Conservation (phyloP, 2,329 filamentous ascomycete species). For the Nectriaceae sp. region DNA sequence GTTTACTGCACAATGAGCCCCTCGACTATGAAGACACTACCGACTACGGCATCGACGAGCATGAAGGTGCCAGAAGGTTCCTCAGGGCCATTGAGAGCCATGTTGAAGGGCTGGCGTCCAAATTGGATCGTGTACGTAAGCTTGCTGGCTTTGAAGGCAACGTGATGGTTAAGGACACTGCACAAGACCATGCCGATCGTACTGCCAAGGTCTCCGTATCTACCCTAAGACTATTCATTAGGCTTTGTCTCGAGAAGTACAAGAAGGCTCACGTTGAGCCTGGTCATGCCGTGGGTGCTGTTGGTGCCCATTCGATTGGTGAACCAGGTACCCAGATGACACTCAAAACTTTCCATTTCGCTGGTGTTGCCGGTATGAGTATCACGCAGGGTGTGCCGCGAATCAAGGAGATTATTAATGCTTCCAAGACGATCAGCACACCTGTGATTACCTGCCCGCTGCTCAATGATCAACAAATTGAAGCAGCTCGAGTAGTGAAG, state of each 20-base stretch:
- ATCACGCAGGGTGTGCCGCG: constrained; percentile 98
- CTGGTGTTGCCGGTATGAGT: constrained; percentile 98
- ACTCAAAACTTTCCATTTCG: constrained; percentile 99
- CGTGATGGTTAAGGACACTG: constrained; percentile 19
- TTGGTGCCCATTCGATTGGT: constrained; percentile 96
- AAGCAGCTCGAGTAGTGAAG: constrained; percentile 87
- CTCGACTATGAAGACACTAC: constrained; percentile 71
- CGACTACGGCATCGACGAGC: constrained; percentile 71
- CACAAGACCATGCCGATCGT: constrained; percentile 58
- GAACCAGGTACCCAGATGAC: constrained; percentile 99
- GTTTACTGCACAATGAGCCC: constrained; percentile 60
- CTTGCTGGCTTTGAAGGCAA: constrained; percentile 50
- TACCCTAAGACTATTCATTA: constrained; percentile 76
- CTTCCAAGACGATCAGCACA: constrained; percentile 89
- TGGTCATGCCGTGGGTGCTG: constrained; percentile 92
- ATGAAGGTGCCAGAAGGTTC: constrained; percentile 82
- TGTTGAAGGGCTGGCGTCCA: constrained; percentile 62
- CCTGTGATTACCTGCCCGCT: constrained; percentile 89
- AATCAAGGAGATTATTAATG: constrained; percentile 99
- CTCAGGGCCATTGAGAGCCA: constrained; percentile 76
- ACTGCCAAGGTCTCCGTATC: constrained; percentile 80
- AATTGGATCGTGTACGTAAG: constrained; percentile 56
- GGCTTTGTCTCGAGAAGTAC: constrained; percentile 85
- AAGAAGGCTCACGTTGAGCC: constrained; percentile 89
- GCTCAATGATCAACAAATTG: constrained; percentile 71